Evolutionary conservation across 2,329 filamentous ascomycete species (phyloP), one percentile per base, ranked within the genome.

Genomic region (Colletotrichum falcatum): DNA sequence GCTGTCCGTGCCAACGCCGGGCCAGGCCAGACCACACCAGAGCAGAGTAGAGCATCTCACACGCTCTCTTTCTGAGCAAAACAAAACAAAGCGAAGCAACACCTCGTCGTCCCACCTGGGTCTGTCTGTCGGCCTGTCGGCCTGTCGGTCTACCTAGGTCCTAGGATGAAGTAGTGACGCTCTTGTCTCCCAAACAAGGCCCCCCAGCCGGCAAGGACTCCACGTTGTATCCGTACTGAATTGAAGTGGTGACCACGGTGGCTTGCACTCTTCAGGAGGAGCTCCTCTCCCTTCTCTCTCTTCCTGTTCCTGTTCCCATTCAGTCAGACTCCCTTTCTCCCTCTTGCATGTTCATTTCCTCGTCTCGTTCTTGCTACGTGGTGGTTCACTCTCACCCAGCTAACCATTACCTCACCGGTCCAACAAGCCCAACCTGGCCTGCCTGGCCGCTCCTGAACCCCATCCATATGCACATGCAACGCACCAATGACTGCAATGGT

Each of bases 1-100:
- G 64, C 58, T 61, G 68, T 70, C 68, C 68, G 68, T 68, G 68
- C 68, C 64, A 63, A 71, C 53, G 53, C 64, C 66, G 56, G 62
- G 54, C 54, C 67, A 18, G 59, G 28, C 37, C 39, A 23, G 56
- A 16, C 59, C 44, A 49, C 28, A 26, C 18, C 39, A 39, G 14
- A 37, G 30, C 30, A 37, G 35, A 37, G 35, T 11, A 37, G 35
- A 37, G 30, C 30, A 51, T 14, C 30, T n/a, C 8, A 44, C 42
- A n/a, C 42, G 8, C 42, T n/a, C 18, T 44, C 18, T 44, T n/a
- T 44, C 42, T 44, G 18, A 42, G 18, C 39, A 42, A 42, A 42
- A 42, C 39, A 42, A 42, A 42, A 8, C 39, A 39, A 39, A 39
- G 37, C 39, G 20, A 42, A 42, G 18, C 39, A 42, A 8, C 6